phyloP scores from a whole-genome alignment of 2,329 filamentous ascomycete species.

The Verticillium zaregamsianum region DNA sequence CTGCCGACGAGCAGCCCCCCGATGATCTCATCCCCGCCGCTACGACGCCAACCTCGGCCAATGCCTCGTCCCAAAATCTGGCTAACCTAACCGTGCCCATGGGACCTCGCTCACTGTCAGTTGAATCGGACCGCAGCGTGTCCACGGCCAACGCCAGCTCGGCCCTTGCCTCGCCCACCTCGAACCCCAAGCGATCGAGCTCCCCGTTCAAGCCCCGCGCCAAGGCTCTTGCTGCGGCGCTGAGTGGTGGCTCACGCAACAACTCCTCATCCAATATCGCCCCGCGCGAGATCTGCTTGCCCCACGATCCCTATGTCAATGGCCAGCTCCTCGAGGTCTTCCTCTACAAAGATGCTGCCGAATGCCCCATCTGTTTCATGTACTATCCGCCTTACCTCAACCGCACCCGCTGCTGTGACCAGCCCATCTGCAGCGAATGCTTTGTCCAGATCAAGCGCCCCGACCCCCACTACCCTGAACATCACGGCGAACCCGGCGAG shows the following conservation, averaged over 20 bases:
- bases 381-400: slow-evolving; percentile 95
- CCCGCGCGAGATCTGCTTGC: slow-evolving; percentile 74
- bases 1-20: slow-evolving; percentile 75
- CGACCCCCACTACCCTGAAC: slow-evolving; percentile 85
- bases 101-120: slow-evolving; percentile 69
- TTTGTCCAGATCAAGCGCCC: slow-evolving; percentile 97
- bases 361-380: slow-evolving; percentile 95
- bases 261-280: slow-evolving; percentile 66
- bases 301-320: slow-evolving; percentile 83
- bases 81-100: slow-evolving; percentile 78
- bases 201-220: slow-evolving; percentile 75
- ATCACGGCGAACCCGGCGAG: slow-evolving; percentile 46
- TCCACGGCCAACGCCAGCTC: slow-evolving; percentile 54
- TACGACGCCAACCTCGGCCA: slow-evolving; percentile 39
- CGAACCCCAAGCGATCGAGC: slow-evolving; percentile 38
- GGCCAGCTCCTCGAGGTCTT: slow-evolving; percentile 92
- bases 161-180: slow-evolving; percentile 51
- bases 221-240: slow-evolving; percentile 81
- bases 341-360: slow-evolving; percentile 83
- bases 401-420: slow-evolving; percentile 90
- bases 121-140: slow-evolving; percentile 65
- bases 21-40: slow-evolving; percentile 54
- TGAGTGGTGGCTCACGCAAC: slow-evolving; percentile 70
- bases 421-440: slow-evolving; percentile 95
- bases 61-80: slow-evolving; percentile 55